Evolutionary conservation across 192 early-diverging fungal genomes (phyloP).

Genomic region (Entomortierella lignicola): DNA sequence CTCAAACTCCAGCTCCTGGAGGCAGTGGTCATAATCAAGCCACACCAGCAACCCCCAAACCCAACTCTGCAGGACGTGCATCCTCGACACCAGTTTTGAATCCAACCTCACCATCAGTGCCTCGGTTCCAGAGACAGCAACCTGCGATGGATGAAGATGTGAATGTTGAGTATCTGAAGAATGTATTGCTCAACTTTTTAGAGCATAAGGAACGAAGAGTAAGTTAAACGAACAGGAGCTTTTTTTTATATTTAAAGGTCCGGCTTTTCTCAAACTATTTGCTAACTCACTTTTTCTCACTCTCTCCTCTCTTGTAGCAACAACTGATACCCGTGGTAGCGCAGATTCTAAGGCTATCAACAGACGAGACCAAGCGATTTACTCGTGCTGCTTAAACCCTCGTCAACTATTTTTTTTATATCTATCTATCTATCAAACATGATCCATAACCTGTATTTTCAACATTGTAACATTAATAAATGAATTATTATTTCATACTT

Average conservation of each 20-base stretch:
- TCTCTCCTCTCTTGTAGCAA: constrained; percentile 32
- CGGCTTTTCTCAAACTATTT: neutral
- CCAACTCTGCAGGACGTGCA: constrained; percentile 1
- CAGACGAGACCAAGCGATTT: constrained; percentile 71
- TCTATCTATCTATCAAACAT: neutral
- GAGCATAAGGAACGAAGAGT: constrained; percentile 79
- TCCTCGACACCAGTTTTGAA: constrained; percentile 11
- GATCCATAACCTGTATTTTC: neutral
- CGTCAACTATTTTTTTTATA: neutral
- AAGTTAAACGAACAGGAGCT: constrained; percentile 30
- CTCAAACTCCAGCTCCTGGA: constrained; percentile 15
- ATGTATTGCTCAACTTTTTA: constrained; percentile 79
- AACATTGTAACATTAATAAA: neutral
- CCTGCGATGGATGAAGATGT: constrained; percentile 61
- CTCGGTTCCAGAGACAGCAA: constrained; percentile 20
- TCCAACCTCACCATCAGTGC: constrained; percentile 12
- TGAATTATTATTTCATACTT: no score
- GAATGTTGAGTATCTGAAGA: constrained; percentile 78
- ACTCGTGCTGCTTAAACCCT: neutral
- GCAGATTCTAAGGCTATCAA: constrained; percentile 74
- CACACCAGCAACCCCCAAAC: constrained; percentile 10
- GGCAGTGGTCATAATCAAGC: neutral
- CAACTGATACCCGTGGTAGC: constrained; percentile 78
- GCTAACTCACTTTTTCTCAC: neutral
- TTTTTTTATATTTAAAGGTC: neutral